Percentiles rank a stretch among this genome's conserved stretches.
Evolutionary conservation across 495 filamentous ascomycete species (phyloP).

Genomic region (Aspergillus coremiiformis): DNA sequence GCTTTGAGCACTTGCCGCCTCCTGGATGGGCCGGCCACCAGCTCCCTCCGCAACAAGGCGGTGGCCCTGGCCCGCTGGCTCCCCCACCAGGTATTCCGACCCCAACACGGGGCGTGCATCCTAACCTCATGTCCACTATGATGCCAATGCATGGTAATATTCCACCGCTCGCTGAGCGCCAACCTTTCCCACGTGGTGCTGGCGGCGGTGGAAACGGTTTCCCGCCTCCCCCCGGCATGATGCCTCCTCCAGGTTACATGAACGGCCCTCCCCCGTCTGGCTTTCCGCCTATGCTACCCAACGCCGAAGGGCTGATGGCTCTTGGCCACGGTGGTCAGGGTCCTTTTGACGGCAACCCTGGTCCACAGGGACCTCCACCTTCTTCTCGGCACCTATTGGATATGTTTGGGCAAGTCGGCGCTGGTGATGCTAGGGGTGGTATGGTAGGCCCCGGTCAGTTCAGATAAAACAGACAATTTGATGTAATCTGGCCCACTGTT

Average conservation of each 20-base stretch:
- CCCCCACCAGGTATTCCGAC: conserved; percentile 43
- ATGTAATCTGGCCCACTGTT: neutral
- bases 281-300: conserved; percentile 41
- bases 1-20: conserved; percentile 41
- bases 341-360: conserved; percentile 34
- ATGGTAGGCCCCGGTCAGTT: conserved; percentile 39
- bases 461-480: conserved; percentile 15
- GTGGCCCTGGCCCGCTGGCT: conserved; percentile 31
- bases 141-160: conserved; percentile 36
- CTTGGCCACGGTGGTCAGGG: conserved; percentile 28
- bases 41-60: conserved; percentile 31
- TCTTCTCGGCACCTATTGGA: conserved; percentile 40
- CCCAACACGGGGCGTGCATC: conserved; percentile 33
- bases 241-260: conserved; percentile 47
- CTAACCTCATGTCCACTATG: conserved; percentile 38
- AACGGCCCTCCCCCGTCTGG: conserved; percentile 39
- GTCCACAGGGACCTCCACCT: conserved; percentile 35
- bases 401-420: conserved; percentile 40
- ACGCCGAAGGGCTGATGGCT: conserved; percentile 38
- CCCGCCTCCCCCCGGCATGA: conserved; percentile 41
- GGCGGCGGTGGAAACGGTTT: conserved; percentile 15
- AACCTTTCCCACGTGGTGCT: conserved; percentile 33
- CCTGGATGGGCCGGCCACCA: conserved; percentile 36
- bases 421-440: conserved; percentile 31
- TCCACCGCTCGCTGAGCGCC: conserved; percentile 32